These are phyloP conservation scores for Echites panduratus DNA, from an alignment of 257 asterid species.

Conservation along the genomic window DNA sequence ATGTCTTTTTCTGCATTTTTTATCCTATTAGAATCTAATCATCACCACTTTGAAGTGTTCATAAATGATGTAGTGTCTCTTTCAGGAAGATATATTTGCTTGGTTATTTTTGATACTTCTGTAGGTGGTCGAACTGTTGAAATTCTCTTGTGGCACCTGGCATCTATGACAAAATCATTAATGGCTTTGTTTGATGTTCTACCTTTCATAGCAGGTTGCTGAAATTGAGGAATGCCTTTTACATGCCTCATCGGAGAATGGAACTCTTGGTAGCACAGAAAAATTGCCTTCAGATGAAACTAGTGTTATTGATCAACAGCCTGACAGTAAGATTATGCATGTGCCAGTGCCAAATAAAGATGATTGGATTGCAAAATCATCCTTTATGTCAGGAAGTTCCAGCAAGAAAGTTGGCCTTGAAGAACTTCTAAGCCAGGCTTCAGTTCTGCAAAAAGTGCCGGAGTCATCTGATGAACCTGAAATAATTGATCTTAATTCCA, in stretches of 20 bases:
- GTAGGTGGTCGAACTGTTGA: background rate
- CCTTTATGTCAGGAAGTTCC: conserved; percentile 28
- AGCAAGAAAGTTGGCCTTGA: conserved; percentile 32
- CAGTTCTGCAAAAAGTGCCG: conserved; percentile 33
- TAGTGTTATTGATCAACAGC: conserved; percentile 29
- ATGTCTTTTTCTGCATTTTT: background rate
- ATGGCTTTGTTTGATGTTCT: conserved; percentile 5
- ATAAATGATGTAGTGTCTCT: background rate
- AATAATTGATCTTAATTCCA: conserved; percentile 27
- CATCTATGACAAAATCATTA: background rate
- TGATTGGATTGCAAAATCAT: conserved; percentile 31
- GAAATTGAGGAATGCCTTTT: conserved; percentile 31
- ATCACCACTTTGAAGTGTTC: background rate
- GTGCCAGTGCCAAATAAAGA: conserved; percentile 27
- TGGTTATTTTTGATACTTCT: background rate
- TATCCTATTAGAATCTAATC: background rate
- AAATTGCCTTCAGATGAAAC: conserved; percentile 29
- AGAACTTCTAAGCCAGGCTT: conserved; percentile 27
- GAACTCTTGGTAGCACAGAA: conserved; percentile 30
- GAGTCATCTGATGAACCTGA: conserved; percentile 33
- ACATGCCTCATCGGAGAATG: conserved; percentile 35
- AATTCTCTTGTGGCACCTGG: background rate
- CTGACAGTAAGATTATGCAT: conserved; percentile 32
- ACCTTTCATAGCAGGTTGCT: conserved; percentile 36
- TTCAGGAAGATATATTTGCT: background rate